phyloP scores from a whole-genome alignment of 2,329 filamentous ascomycete species.

The Xylariaceae sp. region DNA sequence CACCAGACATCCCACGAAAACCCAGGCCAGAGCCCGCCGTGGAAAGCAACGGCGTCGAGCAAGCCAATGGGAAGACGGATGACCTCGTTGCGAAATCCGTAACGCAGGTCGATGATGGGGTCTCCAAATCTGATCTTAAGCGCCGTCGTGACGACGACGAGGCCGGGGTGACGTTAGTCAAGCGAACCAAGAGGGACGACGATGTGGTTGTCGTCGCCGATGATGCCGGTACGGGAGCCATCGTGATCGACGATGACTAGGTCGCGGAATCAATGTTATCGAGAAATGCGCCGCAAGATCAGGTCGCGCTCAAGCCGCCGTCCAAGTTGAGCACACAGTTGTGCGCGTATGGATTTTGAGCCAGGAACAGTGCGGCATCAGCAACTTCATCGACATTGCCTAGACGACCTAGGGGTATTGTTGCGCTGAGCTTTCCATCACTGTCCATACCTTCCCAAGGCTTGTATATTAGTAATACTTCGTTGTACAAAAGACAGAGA shows the following conservation, averaged over 20 bases:
- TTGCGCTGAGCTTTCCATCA: slow-evolving; percentile 32
- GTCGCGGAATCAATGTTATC: background rate
- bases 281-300: slow-evolving; percentile 18
- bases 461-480: slow-evolving; percentile 38
- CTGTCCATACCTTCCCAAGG: slow-evolving; percentile 24
- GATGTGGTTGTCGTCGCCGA: slow-evolving; percentile 50
- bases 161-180: slow-evolving; percentile 35
- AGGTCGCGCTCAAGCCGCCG: slow-evolving; percentile 72
- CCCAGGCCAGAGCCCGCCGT: slow-evolving; percentile 41
- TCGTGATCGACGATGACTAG: slow-evolving; percentile 64
- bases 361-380: slow-evolving; percentile 76
- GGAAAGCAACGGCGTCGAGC: slow-evolving; percentile 36
- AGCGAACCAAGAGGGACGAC: slow-evolving; percentile 45
- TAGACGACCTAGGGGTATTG: slow-evolving; percentile 64
- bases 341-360: slow-evolving; percentile 75
- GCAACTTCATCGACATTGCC: slow-evolving; percentile 69
- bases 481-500: slow-evolving; percentile 14
- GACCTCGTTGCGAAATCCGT: no score
- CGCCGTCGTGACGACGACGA: slow-evolving; percentile 42
- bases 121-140: slow-evolving; percentile 40
- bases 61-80: slow-evolving; percentile 39
- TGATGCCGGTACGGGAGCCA: slow-evolving; percentile 51
- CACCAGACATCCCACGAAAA: slow-evolving; percentile 50
- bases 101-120: slow-evolving; percentile 30
- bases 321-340: slow-evolving; percentile 85